Evolutionary conservation across 2,329 filamentous ascomycete genomes (phyloP).

Genomic region (Piedraia hortae): DNA sequence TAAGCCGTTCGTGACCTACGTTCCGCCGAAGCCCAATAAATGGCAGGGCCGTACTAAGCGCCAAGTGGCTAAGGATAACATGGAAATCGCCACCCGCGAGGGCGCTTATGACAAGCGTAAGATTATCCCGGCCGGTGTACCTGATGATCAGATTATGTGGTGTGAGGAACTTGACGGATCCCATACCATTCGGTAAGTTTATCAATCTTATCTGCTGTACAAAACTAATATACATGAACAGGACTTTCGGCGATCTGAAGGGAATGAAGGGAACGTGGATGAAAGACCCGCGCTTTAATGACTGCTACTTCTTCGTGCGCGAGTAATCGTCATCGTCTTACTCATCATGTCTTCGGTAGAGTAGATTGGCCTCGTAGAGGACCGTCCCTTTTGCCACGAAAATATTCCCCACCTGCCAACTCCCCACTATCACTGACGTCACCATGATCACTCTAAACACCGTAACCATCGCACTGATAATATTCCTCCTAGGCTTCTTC

Average conservation of each 20-base stretch:
- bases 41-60: slow-evolving; percentile 14
- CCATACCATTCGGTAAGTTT: slow-evolving; percentile 10
- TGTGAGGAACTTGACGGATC: slow-evolving; percentile 11
- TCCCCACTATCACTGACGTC: no score
- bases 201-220: neutral
- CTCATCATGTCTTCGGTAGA: neutral
- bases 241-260: slow-evolving; percentile 11
- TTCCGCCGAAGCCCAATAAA: slow-evolving; percentile 4
- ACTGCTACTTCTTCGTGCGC: slow-evolving; percentile 12
- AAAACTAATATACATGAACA: slow-evolving; percentile 2
- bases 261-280: slow-evolving; percentile 12
- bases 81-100: slow-evolving; percentile 12
- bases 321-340: slow-evolving; percentile 3
- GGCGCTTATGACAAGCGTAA: slow-evolving; percentile 12
- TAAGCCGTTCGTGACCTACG: slow-evolving; percentile 2
- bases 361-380: neutral
- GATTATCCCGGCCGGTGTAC: slow-evolving; percentile 10
- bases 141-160: slow-evolving; percentile 13
- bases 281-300: slow-evolving; percentile 11
- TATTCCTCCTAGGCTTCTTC: neutral
- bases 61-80: slow-evolving; percentile 15
- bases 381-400: no score
- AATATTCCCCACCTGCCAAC: no score
- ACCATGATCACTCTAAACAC: slow-evolving; percentile 1
- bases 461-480: neutral